Base-by-base conservation (phyloP, 2,329 filamentous ascomycete genomes). In the Penicillium sp. region DNA sequence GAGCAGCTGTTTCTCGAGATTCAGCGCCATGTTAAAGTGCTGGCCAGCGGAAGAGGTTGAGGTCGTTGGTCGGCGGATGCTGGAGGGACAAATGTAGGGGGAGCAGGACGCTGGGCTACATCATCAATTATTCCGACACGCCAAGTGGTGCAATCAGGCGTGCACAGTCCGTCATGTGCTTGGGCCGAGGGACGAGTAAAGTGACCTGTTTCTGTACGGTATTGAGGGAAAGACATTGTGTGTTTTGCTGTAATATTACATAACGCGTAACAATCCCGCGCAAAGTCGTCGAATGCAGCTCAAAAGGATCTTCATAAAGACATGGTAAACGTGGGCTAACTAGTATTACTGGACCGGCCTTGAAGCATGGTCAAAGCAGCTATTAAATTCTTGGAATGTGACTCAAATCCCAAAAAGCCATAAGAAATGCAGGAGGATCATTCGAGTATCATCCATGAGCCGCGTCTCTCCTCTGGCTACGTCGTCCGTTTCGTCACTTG, bases 1-100 rank as follows among this genome's bases (percentile, higher is more conserved):
- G 65, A 84, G 81, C 63, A 88, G 78, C 75, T 88, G 86, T 74
- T 86, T 88, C 75, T 89, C 86, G 20, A 89, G 81, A 69, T 88
- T 86, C 63, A 88, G 75, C 39, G 77, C 71, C 78, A 80, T 80
- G 22, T 59, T 68, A 55, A 34, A 42, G n/a, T 38, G 43, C 35
- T 58, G 49, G 41, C 34, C 15, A 41, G 42, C 17, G 25, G 39
- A 47, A n/a, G 50, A 56, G 42, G 41, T 42, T 51, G 54, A 54
- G n/a, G 39, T 28, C n/a, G 17, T 37, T 11, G 17, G 22, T 35
- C 53, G 54, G 53, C 45, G 54, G 58, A 56, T 39, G 48, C 34
- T 51, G 20, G 43, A 54, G 28, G 31, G 22, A 34, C 37, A 56
- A 56, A 55, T 52, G 47, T 41, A 58, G 50, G 61, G 53, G 43